Base-by-base conservation (phyloP, 2,329 filamentous ascomycete species). In the Samsoniella hepiali region DNA sequence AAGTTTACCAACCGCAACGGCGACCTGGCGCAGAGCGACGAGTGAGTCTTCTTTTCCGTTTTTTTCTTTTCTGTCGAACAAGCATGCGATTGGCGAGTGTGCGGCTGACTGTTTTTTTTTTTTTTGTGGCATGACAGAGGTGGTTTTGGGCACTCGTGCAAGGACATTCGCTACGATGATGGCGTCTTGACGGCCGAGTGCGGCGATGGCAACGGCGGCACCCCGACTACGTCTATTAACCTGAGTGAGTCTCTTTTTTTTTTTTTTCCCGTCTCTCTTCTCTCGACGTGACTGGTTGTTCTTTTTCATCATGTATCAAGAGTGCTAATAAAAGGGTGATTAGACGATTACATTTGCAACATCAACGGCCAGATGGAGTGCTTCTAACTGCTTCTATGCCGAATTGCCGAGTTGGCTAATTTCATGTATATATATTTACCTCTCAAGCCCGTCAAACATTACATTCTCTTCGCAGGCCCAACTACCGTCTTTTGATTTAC, bases 311-410 rank as follows among this genome's bases (percentile, higher is more conserved):
- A 3, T 7, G 10, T 50, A 13, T 32, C 36, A 40, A 40, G 22
- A 15, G 3, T 3, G 38, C 38, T 40, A 40, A 40, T 38, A 11
- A 40, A 3, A 5, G 2, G 10, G 7, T 44, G 27, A 11, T 10
- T 9, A 57, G 54, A 57, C 17, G 40, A 57, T 3, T 32, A 57
- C 40, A 57, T 57, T 22, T 57, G 54, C 54, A 57, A 57, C 27
- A 11, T 44, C 54, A 45, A 57, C 38, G 54, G 54, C 27, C 38
- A 57, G 40, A 27, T 57, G 22, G 17, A 31, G 27, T n/a, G 34
- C 27, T 45, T 57, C 27, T 57, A 55, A 34, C 1, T 7, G 22
- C 10, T 47, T 27, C 29, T 22, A 49, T 1, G 7, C 45, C n/a
- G 4, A 22, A 11, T 13, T 29, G 4, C 22, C 3, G 5, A 49